Evolutionary conservation across 257 asterid genomes (phyloP), one percentile per base, ranked within the genome.

Genomic region (Solanum infundibuliforme): DNA sequence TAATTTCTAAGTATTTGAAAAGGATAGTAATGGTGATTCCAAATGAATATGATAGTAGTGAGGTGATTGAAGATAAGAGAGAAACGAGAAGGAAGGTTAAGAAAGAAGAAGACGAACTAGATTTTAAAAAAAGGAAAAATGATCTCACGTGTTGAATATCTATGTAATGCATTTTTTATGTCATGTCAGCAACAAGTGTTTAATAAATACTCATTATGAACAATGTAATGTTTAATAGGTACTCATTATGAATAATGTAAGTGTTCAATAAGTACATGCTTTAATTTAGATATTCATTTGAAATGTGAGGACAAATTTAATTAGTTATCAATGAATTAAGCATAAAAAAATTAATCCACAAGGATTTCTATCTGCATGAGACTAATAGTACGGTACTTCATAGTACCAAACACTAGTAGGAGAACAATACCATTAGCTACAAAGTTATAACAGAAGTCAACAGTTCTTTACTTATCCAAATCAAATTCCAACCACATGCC

Each of bases 171-270:
- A 20, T 0, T 55, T 20, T 55, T 7, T 2, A 55, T 55, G 11
- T 0, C 11, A 6, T 48, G 23, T 5, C 21, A 14, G 1, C 1
- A 16, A 5, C 7, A 5, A 16, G 1, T 52, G 3, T 2, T 52
- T 52, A 52, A 48, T 48, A 48, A 16, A 3, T 48, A 48, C 23
- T 48, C 8, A 16, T 16, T 16, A 2, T 55, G 11, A 20, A 55
- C 25, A 55, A 20, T 55, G 11, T 55, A 55, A 20, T 55, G n/a
- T 7, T 55, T 7, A 55, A 55, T 21, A 21, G 4, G 10, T 55
- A 20, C 0, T 55, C n/a, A 7, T 7, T 55, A 7, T 55, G 5
- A 20, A 55, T 2, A 55, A 55, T 55, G 25, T 7, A 55, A 55
- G 9, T 7, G 25, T 55, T 55, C 4, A 55, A 20, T 55, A 55